These are phyloP conservation scores for Gliomastix tumulicola DNA, from an alignment of 2,329 filamentous ascomycete genomes.

Conservation along the genomic window DNA sequence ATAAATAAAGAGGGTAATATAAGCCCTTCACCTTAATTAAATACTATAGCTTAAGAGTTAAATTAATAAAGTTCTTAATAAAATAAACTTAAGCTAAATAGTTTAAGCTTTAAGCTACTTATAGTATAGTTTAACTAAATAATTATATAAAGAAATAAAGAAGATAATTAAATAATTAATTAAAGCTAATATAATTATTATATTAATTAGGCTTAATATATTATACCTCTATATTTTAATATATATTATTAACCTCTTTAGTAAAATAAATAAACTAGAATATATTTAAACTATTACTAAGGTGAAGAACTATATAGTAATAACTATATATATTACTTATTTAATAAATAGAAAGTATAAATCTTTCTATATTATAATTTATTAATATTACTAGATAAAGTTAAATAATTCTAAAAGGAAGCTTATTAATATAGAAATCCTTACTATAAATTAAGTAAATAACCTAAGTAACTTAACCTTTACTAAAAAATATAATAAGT, in stretches of 20 bases:
- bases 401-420: neutral
- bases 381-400: neutral
- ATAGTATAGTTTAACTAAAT: neutral
- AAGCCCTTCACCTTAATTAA: neutral
- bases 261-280: neutral
- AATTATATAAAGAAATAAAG: neutral
- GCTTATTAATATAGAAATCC: no score
- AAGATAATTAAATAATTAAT: neutral
- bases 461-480: neutral
- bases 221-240: neutral
- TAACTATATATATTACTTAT: neutral
- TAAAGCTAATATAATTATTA: neutral
- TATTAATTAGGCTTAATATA: neutral
- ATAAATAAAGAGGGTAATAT: neutral
- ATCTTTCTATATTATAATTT: neutral
- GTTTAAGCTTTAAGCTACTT: neutral
- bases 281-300: neutral
- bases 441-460: no score
- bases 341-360: neutral
- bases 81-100: neutral
- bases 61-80: neutral
- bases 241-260: neutral
- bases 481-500: neutral
- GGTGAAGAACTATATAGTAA: neutral
- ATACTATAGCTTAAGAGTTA: neutral